Evolutionary conservation across 805 yeast genomes (phyloP).

Genomic region (Blastobotrys americana): DNA sequence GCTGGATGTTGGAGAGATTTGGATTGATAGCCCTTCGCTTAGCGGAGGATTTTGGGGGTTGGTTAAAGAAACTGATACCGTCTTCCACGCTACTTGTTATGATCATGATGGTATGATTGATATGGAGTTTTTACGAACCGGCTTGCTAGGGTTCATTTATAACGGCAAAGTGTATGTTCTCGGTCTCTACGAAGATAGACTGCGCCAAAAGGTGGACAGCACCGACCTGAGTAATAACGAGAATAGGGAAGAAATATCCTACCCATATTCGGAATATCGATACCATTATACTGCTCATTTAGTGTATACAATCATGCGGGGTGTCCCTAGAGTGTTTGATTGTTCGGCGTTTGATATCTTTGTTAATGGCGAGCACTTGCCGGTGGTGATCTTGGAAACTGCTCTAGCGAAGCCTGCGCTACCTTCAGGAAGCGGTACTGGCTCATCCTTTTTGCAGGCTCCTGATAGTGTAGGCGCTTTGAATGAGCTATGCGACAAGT

Average conservation of each 20-base stretch:
- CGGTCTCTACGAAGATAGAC: slow-evolving; percentile 86
- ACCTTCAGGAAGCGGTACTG: slow-evolving; percentile 22
- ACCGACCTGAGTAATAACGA: neutral
- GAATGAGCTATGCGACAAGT: slow-evolving; percentile 43
- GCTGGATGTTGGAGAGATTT: slow-evolving; percentile 87
- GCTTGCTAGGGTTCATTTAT: slow-evolving; percentile 78
- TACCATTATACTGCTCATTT: slow-evolving; percentile 86
- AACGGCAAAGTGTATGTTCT: slow-evolving; percentile 83
- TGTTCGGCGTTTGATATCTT: slow-evolving; percentile 85
- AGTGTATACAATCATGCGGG: slow-evolving; percentile 73
- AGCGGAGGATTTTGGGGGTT: slow-evolving; percentile 85
- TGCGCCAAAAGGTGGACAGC: slow-evolving; percentile 46
- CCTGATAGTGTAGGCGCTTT: slow-evolving; percentile 30
- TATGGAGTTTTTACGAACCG: slow-evolving; percentile 81
- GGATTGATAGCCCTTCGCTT: slow-evolving; percentile 92
- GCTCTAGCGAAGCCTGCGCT: slow-evolving; percentile 41
- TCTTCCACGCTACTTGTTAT: slow-evolving; percentile 75
- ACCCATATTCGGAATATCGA: slow-evolving; percentile 27
- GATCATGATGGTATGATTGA: slow-evolving; percentile 65
- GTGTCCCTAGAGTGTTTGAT: slow-evolving; percentile 74
- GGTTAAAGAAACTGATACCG: slow-evolving; percentile 57
- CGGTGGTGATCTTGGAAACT: slow-evolving; percentile 81
- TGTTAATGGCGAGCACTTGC: slow-evolving; percentile 71
- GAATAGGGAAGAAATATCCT: neutral
- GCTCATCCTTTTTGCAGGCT: slow-evolving; percentile 1